Evolutionary conservation across 768 basidiomycete genomes (phyloP).

Genomic region (Lentinula sp.): DNA sequence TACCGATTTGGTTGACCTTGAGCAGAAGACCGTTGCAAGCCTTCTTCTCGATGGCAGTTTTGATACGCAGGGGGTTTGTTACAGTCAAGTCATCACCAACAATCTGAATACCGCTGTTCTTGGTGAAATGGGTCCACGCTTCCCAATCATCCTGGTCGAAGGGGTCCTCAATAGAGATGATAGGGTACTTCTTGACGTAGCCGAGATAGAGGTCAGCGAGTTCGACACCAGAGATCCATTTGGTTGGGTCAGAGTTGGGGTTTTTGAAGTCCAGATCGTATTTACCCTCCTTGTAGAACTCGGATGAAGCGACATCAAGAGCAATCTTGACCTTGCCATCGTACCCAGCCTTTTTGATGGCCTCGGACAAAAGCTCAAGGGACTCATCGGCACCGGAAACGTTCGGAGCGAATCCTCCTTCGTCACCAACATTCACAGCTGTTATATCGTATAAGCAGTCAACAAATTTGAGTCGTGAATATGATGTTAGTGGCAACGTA

Average conservation of each 20-base stretch:
- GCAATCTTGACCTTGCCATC: conserved; percentile 99
- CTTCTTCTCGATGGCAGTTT: conserved; percentile 99
- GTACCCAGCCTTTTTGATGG: conserved; percentile 97
- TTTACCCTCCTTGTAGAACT: conserved; percentile 99
- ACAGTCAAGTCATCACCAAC: conserved; percentile 97
- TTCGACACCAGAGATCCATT: conserved; percentile 90
- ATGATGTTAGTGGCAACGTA: conserved; percentile 26
- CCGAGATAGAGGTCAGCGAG: conserved; percentile 89
- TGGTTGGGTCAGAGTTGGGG: conserved; percentile 96
- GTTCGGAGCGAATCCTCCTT: conserved; percentile 99
- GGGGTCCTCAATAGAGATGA: conserved; percentile 94
- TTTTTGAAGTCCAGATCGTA: conserved; percentile 99
- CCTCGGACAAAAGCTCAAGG: conserved; percentile 90
- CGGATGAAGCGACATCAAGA: conserved; percentile 97
- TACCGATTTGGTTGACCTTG: conserved; percentile 99
- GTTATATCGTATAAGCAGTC: not conserved
- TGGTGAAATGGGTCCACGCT: conserved; percentile 92
- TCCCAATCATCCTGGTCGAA: conserved; percentile 99
- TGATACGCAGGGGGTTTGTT: conserved; percentile 95
- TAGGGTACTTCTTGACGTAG: conserved; percentile 91
- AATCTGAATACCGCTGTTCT: conserved; percentile 75
- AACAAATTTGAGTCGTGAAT: conserved; percentile 10
- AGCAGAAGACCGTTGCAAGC: conserved; percentile 97
- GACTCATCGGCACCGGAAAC: conserved; percentile 96
- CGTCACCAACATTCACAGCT: conserved; percentile 99